Conservation (phyloP, 306 rosid species). For the Malus sylvestris region DNA sequence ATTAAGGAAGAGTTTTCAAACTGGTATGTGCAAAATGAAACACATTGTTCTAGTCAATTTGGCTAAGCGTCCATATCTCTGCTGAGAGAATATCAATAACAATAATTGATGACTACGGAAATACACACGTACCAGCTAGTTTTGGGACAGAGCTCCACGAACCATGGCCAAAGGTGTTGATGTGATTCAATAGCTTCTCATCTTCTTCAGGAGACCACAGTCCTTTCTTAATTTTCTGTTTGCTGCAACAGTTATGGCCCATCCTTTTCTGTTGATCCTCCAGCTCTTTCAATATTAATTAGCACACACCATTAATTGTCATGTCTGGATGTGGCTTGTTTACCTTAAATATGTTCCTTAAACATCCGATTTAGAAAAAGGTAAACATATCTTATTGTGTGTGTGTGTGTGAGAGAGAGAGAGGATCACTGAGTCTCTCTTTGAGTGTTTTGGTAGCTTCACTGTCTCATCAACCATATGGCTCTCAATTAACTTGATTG, state of each 20-base stretch:
- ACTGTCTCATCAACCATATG: not conserved
- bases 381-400: not conserved
- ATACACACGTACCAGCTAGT: conserved; percentile 42
- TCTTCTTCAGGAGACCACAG: conserved; percentile 97
- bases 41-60: not conserved
- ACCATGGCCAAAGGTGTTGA: conserved; percentile 50
- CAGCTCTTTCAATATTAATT: not conserved
- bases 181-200: conserved; percentile 55
- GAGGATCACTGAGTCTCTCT: not conserved
- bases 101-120: not conserved
- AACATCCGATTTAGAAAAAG: conserved; percentile 5
- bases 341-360: not conserved
- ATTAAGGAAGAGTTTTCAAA: not conserved
- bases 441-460: not conserved
- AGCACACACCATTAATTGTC: not conserved
- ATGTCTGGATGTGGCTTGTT: not conserved
- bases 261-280: not conserved
- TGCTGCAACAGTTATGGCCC: conserved; percentile 77
- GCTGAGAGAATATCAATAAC: not conserved
- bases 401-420: not conserved
- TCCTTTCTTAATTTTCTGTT: conserved; percentile 80
- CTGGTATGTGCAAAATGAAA: not conserved
- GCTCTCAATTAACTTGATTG: not conserved
- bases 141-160: conserved; percentile 84
- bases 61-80: not conserved